A percentile compares a stretch with the other conserved stretches of the same genome.
These are phyloP conservation scores for Solidago caesia DNA, from an alignment of 129 eudicot genomes.

Conservation along the genomic window DNA sequence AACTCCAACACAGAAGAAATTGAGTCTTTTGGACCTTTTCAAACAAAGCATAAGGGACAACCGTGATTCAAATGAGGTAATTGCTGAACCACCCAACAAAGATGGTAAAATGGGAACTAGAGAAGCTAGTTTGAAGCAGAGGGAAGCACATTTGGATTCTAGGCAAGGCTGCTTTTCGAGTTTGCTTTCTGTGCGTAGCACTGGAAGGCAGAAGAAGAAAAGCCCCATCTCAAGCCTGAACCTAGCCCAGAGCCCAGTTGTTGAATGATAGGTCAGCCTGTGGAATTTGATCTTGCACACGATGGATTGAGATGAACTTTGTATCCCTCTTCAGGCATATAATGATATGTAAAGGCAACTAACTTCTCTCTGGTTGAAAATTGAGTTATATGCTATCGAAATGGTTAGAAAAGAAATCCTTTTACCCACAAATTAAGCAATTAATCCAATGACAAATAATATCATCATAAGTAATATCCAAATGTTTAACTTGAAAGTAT, in stretches of 20 bases:
- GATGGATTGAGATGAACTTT: background rate
- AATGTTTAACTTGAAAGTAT: no score
- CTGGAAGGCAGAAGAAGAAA: constrained; percentile 46
- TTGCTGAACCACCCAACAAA: constrained; percentile 16
- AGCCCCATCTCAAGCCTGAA: constrained; percentile 1
- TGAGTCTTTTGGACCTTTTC: constrained; percentile 53
- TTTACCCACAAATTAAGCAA: no score
- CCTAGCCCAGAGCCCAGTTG: constrained; percentile 17
- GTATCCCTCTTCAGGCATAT: background rate
- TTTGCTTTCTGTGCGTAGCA: constrained; percentile 41
- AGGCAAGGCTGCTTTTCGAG: constrained; percentile 40
- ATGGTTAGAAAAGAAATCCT: no score
- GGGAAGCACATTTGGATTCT: constrained; percentile 22
- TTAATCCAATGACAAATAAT: no score
- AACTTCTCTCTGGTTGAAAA: background rate
- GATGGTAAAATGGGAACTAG: constrained; percentile 18
- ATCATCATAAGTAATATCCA: no score
- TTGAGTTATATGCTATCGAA: background rate
- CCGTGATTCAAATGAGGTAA: constrained; percentile 6
- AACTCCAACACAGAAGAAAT: constrained; percentile 42
- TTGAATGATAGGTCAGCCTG: background rate
- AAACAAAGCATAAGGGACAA: constrained; percentile 44
- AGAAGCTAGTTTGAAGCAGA: constrained; percentile 14
- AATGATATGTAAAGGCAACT: background rate
- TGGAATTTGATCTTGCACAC: background rate